Evolutionary conservation across 306 rosid species (phyloP).

Genomic region (Cucurbita ficifolia): DNA sequence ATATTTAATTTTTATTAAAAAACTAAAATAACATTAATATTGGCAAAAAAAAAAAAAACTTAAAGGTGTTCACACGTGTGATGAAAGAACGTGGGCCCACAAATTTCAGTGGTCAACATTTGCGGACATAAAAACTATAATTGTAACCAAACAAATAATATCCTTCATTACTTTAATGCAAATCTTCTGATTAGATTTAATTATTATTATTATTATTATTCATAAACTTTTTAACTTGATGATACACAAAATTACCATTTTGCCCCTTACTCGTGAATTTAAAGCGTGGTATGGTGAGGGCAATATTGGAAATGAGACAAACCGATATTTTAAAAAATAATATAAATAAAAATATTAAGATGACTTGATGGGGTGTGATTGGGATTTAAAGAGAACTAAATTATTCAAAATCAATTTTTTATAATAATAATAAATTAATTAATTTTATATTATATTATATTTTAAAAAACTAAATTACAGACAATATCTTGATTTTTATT

Average conservation of each 20-base stretch:
- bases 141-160: background rate
- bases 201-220: background rate
- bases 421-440: too few species aligned
- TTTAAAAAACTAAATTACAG: too few species aligned
- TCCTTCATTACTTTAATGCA: background rate
- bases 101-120: background rate
- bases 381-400: background rate
- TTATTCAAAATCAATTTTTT: too few species aligned
- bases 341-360: background rate
- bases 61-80: slow-evolving; percentile 1
- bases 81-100: background rate
- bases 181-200: background rate
- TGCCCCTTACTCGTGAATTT: background rate
- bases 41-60: background rate
- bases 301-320: background rate
- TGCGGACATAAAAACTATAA: background rate
- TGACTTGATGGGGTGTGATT: background rate
- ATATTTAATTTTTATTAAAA: too few species aligned
- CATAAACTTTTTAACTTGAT: background rate
- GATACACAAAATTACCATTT: background rate
- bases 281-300: background rate
- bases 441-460: too few species aligned
- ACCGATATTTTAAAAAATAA: background rate
- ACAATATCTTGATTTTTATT: too few species aligned
- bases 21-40: too few species aligned